Evolutionary conservation across 805 yeast species (phyloP).

Genomic region (Sugiyamaella chiloensis): DNA sequence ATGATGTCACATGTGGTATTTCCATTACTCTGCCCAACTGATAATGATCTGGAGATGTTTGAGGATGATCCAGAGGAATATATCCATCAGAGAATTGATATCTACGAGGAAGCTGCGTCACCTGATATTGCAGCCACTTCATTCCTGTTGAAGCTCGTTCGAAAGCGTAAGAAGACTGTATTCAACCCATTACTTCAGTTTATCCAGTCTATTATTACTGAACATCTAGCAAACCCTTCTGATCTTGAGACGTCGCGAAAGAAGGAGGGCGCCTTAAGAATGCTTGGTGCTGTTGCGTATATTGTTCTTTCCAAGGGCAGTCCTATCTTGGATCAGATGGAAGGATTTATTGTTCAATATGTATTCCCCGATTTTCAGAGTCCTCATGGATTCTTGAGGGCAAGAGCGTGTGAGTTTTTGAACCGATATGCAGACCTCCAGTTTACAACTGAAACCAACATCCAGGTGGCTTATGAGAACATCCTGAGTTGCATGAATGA

Average conservation of each 20-base stretch:
- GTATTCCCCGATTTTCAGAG: constrained; percentile 73
- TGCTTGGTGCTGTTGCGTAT: constrained; percentile 66
- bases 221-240: constrained; percentile 34
- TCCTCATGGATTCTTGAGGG: constrained; percentile 61
- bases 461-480: constrained; percentile 48
- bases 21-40: constrained; percentile 71
- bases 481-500: constrained; percentile 45
- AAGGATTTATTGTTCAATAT: constrained; percentile 56
- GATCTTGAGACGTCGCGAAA: constrained; percentile 48
- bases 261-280: constrained; percentile 75
- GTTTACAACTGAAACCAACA: constrained; percentile 61
- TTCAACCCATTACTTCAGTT: constrained; percentile 46
- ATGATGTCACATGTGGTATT: constrained; percentile 69
- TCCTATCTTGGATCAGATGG: constrained; percentile 62
- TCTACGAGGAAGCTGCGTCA: constrained; percentile 54
- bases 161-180: constrained; percentile 49
- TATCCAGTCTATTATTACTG: constrained; percentile 47
- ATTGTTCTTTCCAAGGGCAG: constrained; percentile 53
- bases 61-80: constrained; percentile 89
- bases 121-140: constrained; percentile 80
- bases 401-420: constrained; percentile 47
- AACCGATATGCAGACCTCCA: constrained; percentile 62
- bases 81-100: constrained; percentile 66
- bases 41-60: constrained; percentile 65
- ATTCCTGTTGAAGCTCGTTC: constrained; percentile 66